These are phyloP conservation scores for Cymbidium sinense DNA, from an alignment of 106 monocot genomes.

Conservation along the genomic window DNA sequence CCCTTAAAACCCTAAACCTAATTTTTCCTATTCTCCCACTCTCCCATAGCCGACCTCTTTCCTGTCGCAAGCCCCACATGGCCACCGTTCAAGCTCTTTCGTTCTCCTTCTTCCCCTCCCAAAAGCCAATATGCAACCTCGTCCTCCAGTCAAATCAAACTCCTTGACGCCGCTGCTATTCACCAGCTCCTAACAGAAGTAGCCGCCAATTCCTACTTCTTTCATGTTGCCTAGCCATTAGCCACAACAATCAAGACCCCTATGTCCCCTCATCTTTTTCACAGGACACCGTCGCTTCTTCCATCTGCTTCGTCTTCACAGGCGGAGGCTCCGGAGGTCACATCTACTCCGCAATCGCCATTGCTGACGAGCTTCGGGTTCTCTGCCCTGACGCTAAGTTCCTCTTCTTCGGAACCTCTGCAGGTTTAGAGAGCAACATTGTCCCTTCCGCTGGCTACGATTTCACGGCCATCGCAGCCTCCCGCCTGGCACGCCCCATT, in stretches of 20 bases:
- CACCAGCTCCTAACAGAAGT: neutral
- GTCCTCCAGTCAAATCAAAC: neutral
- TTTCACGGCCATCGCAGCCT: constrained; percentile 27
- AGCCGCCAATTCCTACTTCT: neutral
- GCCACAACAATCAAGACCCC: neutral
- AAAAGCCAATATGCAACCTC: neutral
- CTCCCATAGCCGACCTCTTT: too few species aligned
- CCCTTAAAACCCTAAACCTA: too few species aligned
- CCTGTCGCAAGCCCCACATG: neutral
- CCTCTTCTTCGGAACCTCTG: constrained; percentile 45
- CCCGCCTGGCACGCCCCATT: constrained; percentile 25
- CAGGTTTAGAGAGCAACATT: constrained; percentile 39
- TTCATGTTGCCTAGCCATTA: constrained; percentile 10
- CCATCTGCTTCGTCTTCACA: constrained; percentile 43
- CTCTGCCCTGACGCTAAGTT: constrained; percentile 16
- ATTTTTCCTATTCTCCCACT: too few species aligned
- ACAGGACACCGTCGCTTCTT: neutral
- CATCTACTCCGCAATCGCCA: constrained; percentile 72
- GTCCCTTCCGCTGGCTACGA: constrained; percentile 46
- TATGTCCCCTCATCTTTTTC: neutral
- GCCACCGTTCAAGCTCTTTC: neutral
- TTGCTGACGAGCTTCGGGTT: constrained; percentile 57
- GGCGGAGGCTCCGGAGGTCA: constrained; percentile 65
- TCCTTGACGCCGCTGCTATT: neutral
- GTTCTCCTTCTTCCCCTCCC: neutral